A percentile compares a stretch with the other conserved stretches of the same genome.
These are phyloP conservation scores for Mollisia scopiformis DNA, from an alignment of 2,329 filamentous ascomycete species.

Conservation along the genomic window DNA sequence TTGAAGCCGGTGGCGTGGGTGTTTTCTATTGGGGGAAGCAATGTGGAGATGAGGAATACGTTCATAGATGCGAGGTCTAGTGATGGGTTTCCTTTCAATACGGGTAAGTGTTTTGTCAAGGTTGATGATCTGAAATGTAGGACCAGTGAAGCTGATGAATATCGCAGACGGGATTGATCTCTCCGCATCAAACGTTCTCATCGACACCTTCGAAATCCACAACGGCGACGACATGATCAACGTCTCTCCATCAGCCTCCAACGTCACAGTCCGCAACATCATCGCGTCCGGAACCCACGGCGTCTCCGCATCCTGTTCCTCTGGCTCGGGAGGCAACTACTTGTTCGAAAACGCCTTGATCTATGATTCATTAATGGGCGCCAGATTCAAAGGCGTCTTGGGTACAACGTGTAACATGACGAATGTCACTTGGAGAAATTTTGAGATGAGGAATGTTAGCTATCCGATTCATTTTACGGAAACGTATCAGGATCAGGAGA, in stretches of 20 bases:
- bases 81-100: not conserved
- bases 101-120: not conserved
- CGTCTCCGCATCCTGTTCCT: not conserved
- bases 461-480: not conserved
- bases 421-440: not conserved
- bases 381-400: not conserved
- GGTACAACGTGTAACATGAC: not conserved
- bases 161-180: not conserved
- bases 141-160: not conserved
- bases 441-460: not conserved
- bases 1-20: not conserved
- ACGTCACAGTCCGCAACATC: not conserved
- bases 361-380: not conserved
- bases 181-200: not conserved
- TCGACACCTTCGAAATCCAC: not conserved
- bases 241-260: not conserved
- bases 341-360: not conserved
- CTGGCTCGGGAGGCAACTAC: not conserved
- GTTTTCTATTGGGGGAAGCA: not conserved
- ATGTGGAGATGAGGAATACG: not conserved
- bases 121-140: no score
- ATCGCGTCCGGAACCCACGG: not conserved
- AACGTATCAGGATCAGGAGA: not conserved
- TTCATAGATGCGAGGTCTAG: not conserved
- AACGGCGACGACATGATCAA: not conserved